A percentile compares a stretch with the other conserved stretches of the same genome.
Evolutionary conservation across 2,329 filamentous ascomycete species (phyloP).

Genomic region (Mollisia scopiformis): DNA sequence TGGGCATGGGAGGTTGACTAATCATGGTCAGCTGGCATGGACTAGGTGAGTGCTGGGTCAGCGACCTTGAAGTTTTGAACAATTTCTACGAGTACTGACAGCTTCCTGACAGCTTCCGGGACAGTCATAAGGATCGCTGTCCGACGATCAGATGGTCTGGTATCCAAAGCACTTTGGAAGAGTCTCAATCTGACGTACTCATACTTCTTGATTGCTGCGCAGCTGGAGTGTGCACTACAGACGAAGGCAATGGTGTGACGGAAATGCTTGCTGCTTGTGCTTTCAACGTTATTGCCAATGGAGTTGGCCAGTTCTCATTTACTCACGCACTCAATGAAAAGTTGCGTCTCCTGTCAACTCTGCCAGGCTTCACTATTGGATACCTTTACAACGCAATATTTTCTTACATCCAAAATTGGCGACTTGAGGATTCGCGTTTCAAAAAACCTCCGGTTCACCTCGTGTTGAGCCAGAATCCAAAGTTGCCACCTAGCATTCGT

Average conservation of each 20-base stretch:
- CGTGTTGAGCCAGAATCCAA: constrained; percentile 8
- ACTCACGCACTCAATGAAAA: constrained; percentile 3
- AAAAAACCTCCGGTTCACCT: constrained; percentile 12
- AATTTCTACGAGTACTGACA: background rate
- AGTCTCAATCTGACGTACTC: constrained; percentile 58
- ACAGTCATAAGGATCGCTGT: background rate
- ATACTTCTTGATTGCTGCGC: constrained; percentile 63
- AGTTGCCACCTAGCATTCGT: constrained; percentile 10
- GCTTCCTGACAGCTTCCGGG: constrained; percentile 29
- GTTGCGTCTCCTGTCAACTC: constrained; percentile 24
- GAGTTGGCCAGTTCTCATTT: constrained; percentile 10
- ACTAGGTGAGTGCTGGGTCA: constrained; percentile 5
- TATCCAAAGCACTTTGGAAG: constrained; percentile 51
- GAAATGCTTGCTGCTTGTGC: constrained; percentile 49
- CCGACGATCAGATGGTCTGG: constrained; percentile 7
- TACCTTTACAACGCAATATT: constrained; percentile 36
- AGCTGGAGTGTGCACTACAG: background rate
- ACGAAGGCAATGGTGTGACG: constrained; percentile 18
- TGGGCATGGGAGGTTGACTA: constrained; percentile 9
- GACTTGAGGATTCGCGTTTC: background rate
- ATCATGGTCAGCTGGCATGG: constrained; percentile 2
- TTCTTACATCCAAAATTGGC: constrained; percentile 7
- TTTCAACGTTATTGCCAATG: constrained; percentile 54
- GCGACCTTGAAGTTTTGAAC: background rate
- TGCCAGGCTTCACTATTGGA: constrained; percentile 49